phyloP scores from a whole-genome alignment of 441 rosid species.

The Theobroma grandiflorum region DNA sequence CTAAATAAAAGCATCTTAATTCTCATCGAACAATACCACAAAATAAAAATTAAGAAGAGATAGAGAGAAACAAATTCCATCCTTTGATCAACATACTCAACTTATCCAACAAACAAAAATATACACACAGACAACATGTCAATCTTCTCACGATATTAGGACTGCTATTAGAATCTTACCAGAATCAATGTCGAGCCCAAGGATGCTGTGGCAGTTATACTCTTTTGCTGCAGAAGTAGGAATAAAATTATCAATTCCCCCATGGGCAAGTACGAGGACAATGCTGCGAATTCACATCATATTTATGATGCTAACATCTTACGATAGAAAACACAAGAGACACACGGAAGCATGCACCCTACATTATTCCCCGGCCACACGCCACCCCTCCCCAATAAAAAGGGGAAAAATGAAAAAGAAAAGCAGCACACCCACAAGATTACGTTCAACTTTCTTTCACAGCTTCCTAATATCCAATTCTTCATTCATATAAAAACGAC shows the following conservation, averaged over 20 bases:
- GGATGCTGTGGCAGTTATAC: constrained; percentile 75
- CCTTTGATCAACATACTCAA: background rate
- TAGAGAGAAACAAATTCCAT: background rate
- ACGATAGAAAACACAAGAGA: background rate
- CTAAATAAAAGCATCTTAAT: background rate
- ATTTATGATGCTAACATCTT: background rate
- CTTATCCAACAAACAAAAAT: background rate
- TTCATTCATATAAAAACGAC: background rate
- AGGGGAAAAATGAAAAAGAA: background rate
- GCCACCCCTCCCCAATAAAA: too few species aligned
- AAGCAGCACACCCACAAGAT: background rate
- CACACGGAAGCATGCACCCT: background rate
- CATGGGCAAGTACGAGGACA: background rate
- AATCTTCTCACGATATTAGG: background rate
- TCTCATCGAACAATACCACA: background rate
- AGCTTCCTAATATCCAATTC: too few species aligned
- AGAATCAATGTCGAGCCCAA: constrained; percentile 88
- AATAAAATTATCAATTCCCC: constrained; percentile 21
- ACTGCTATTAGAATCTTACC: constrained; percentile 52
- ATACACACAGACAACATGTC: background rate
- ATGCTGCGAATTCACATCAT: background rate
- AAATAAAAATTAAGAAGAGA: background rate
- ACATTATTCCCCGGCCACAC: background rate
- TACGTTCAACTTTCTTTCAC: too few species aligned
- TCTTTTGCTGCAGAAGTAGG: constrained; percentile 65